Percentiles rank a stretch among this genome's conserved stretches.
Evolutionary conservation across 73 alveolate genomes (phyloP).

Genomic region (Paramecium primaurelia): DNA sequence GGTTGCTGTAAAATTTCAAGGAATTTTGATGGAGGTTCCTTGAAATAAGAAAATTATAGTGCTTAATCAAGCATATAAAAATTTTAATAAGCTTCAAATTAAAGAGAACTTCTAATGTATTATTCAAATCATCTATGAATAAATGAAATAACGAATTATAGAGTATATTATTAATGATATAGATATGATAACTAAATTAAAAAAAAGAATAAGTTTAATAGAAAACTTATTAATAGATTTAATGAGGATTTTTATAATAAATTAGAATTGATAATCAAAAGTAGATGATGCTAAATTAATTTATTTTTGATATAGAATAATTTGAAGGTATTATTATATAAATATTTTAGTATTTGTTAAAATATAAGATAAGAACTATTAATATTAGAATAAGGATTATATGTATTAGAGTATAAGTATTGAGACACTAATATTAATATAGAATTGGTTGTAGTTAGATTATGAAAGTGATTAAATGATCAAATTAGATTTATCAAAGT

Average conservation of each 20-base stretch:
- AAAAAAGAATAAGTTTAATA: background rate
- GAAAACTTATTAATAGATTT: background rate
- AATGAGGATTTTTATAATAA: too few species aligned
- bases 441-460: background rate
- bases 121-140: background rate
- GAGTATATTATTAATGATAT: background rate
- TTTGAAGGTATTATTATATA: background rate
- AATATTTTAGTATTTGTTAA: background rate
- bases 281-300: background rate
- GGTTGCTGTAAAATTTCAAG: background rate
- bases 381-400: background rate
- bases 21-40: background rate
- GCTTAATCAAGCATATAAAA: constrained; percentile 3
- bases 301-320: background rate
- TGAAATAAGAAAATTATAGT: background rate
- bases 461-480: background rate
- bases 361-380: background rate
- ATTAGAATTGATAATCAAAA: background rate
- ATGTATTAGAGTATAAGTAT: background rate
- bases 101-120: background rate
- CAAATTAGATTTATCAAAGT: background rate
- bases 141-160: background rate
- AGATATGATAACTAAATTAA: background rate
- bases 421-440: background rate
- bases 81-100: background rate